These are phyloP conservation scores for Gleditsia sinensis DNA, from an alignment of 306 rosid genomes.

Conservation along the genomic window DNA sequence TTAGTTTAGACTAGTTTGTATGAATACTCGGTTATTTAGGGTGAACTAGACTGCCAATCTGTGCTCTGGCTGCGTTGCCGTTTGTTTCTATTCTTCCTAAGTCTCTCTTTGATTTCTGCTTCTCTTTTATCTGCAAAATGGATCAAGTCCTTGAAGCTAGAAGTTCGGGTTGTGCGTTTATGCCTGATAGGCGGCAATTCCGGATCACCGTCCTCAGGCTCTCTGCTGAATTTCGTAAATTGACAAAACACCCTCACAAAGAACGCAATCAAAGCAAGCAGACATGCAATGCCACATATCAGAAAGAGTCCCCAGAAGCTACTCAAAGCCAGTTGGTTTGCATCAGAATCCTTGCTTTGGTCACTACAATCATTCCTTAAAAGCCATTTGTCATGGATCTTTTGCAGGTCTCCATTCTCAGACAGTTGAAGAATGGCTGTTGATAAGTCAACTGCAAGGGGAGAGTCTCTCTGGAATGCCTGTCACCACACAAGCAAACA, in stretches of 20 bases:
- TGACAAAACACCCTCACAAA: conserved; percentile 56
- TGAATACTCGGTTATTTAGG: conserved; percentile 36
- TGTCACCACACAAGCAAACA: conserved; percentile 39
- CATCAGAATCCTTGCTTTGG: conserved; percentile 36
- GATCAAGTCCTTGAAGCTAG: conserved; percentile 55
- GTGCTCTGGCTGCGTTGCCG: conserved; percentile 30
- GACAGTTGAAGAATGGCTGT: conserved; percentile 98
- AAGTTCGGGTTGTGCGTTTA: conserved; percentile 7
- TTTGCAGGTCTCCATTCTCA: conserved; percentile 94
- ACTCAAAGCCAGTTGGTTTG: conserved; percentile 55
- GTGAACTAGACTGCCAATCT: conserved; percentile 36
- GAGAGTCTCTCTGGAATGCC: conserved; percentile 98
- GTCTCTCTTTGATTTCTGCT: conserved; percentile 61
- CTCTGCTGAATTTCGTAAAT: conserved; percentile 57
- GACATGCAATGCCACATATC: conserved; percentile 68
- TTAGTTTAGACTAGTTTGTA: conserved; percentile 28
- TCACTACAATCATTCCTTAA: conserved; percentile 41
- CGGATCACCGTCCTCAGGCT: conserved; percentile 21
- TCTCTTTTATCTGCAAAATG: conserved; percentile 72
- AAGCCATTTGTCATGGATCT: conserved; percentile 92
- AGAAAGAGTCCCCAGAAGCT: conserved; percentile 98
- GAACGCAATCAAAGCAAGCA: conserved; percentile 59
- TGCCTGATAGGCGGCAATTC: conserved; percentile 44
- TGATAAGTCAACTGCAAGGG: conserved; percentile 88
- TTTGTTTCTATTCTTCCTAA: conserved; percentile 48